These are phyloP conservation scores for Nosema muscidifuracis DNA, from an alignment of 371 early-diverging fungal species.

Conservation along the genomic window DNA sequence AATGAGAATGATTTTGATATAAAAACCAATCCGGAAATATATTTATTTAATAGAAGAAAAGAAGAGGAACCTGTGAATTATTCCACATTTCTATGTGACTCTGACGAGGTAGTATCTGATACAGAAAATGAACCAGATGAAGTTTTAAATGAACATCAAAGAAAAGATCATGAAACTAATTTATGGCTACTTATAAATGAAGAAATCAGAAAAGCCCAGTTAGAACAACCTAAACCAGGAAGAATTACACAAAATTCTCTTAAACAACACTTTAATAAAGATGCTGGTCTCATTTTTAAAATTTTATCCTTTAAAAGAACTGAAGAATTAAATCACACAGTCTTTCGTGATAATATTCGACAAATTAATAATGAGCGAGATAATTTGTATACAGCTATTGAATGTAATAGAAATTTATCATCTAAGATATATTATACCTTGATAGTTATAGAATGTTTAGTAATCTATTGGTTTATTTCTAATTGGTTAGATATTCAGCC, in stretches of 20 bases:
- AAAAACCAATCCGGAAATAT: background rate
- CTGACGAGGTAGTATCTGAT: background rate
- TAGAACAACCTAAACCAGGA: slow-evolving; percentile 25
- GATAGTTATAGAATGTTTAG: slow-evolving; percentile 33
- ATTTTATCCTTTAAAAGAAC: slow-evolving; percentile 57
- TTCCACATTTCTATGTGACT: background rate
- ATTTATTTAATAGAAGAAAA: background rate
- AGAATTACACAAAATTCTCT: slow-evolving; percentile 53
- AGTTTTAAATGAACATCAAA: background rate
- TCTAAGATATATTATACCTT: slow-evolving; percentile 35
- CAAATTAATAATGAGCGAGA: slow-evolving; percentile 60
- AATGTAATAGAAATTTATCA: slow-evolving; percentile 49
- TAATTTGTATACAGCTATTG: slow-evolving; percentile 55
- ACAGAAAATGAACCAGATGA: background rate
- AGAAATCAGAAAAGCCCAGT: slow-evolving; percentile 7
- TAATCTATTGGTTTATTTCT: slow-evolving; percentile 39
- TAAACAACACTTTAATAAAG: slow-evolving; percentile 15
- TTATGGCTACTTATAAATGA: background rate
- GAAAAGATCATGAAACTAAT: background rate
- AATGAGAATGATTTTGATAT: background rate
- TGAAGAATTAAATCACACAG: slow-evolving; percentile 39
- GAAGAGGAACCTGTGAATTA: background rate
- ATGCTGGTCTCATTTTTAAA: slow-evolving; percentile 46
- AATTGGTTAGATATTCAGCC: slow-evolving; percentile 32
- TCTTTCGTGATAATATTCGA: slow-evolving; percentile 60